Evolutionary conservation across 345 rosid species (phyloP).

Genomic region (Jatropha curcas): DNA sequence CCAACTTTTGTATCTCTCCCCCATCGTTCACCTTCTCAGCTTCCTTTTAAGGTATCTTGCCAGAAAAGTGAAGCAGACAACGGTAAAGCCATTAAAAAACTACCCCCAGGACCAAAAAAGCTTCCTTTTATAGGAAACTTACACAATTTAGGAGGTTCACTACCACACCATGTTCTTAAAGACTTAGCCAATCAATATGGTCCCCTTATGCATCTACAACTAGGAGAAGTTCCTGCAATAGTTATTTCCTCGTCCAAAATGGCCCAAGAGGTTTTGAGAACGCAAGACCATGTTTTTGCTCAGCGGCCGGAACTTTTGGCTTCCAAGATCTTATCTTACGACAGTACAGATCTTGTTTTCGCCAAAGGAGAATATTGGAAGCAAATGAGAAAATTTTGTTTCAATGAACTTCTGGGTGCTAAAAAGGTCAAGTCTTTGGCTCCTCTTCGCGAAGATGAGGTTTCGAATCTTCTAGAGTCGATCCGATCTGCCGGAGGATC

Average conservation of each 20-base stretch:
- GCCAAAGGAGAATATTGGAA: conserved; percentile 17
- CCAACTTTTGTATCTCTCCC: not conserved
- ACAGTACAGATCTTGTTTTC: not conserved
- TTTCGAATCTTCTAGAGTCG: not conserved
- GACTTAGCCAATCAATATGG: conserved; percentile 19
- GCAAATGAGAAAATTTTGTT: conserved; percentile 8
- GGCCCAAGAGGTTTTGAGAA: conserved; percentile 2
- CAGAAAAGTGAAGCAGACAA: not conserved
- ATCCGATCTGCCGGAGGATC: not conserved
- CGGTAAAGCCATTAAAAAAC: conserved; percentile 1
- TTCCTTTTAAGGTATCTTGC: not conserved
- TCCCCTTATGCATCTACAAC: conserved; percentile 18
- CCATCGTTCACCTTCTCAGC: not conserved
- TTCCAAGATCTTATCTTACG: not conserved
- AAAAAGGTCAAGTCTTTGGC: conserved; percentile 15
- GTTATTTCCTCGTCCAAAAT: not conserved
- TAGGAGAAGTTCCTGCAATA: conserved; percentile 13
- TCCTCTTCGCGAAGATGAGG: conserved; percentile 4
- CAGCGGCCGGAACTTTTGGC: conserved; percentile 2
- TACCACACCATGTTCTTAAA: conserved; percentile 7
- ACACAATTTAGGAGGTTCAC: conserved; percentile 5
- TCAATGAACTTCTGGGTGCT: not conserved
- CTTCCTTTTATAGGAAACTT: conserved; percentile 25
- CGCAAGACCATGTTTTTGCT: conserved; percentile 10
- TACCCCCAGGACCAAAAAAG: conserved; percentile 27